Percentiles rank a stretch among this genome's conserved stretches.
Evolutionary conservation across 2,329 filamentous ascomycete species (phyloP).

Genomic region (Cladosporium sp.): DNA sequence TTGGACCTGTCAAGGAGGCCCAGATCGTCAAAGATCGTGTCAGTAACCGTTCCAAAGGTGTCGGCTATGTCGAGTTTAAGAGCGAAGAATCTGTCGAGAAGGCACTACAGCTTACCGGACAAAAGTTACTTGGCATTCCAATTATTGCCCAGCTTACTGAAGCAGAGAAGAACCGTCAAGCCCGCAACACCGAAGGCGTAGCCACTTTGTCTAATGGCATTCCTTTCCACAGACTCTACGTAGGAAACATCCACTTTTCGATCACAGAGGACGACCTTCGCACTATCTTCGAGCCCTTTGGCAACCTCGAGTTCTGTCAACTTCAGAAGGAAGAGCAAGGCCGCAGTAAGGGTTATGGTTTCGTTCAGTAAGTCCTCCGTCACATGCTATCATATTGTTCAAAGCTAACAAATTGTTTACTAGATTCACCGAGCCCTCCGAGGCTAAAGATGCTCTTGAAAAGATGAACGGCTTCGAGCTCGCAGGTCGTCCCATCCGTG

Average conservation of each 20-base stretch:
- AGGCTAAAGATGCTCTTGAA: constrained; percentile 90
- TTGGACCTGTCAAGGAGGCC: constrained; percentile 90
- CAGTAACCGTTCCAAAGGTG: constrained; percentile 94
- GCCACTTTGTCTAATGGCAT: constrained; percentile 73
- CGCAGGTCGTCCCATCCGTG: constrained; percentile 92
- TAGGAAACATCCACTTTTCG: constrained; percentile 99
- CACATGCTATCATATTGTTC: not conserved
- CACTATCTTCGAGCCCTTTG: constrained; percentile 96
- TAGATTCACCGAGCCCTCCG: constrained; percentile 61
- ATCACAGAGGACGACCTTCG: constrained; percentile 94
- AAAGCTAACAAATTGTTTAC: constrained; percentile 14
- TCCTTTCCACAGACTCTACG: constrained; percentile 95
- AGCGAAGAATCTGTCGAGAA: constrained; percentile 88
- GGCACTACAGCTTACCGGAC: constrained; percentile 96
- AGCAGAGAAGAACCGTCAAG: constrained; percentile 98
- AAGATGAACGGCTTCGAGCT: constrained; percentile 98
- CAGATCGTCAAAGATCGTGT: constrained; percentile 98
- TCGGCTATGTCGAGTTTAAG: constrained; percentile 99
- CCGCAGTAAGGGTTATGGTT: constrained; percentile 91
- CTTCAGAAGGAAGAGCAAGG: constrained; percentile 92
- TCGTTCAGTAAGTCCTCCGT: constrained; percentile 77
- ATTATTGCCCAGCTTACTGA: constrained; percentile 98
- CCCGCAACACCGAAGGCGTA: constrained; percentile 69
- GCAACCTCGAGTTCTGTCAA: constrained; percentile 95
- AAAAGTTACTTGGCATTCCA: constrained; percentile 96